Base-by-base conservation (phyloP, 2,329 filamentous ascomycete species). In the Fusarium clavum region DNA sequence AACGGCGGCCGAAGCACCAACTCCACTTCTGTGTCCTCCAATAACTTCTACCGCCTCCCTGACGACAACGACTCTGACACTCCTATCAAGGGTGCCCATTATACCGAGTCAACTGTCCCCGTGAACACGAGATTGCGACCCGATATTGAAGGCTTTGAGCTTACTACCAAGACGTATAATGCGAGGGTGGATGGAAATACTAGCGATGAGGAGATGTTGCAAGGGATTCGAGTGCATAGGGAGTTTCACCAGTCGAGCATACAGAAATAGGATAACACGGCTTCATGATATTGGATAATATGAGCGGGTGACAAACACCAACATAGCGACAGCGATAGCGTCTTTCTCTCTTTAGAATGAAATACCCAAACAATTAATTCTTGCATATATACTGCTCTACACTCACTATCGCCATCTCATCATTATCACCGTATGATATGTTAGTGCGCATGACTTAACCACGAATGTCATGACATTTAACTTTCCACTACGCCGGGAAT, bases 141-240 rank as follows among this genome's bases (percentile, higher is more conserved):
- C 1, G 79, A 82, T 16, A 71, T 60, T 5, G 73, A 78, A 16
- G 77, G 77, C 0, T 78, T 75, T 41, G 72, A 71, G 12, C 76
- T 79, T 29, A 78, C 74, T 1, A 76, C 79, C 4, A 77, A 75
- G 29, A 79, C 75, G 9, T 79, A 74, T 49, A 75, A 77, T 45
- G 69, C 75, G 2, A 73, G 65, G n/a, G 62, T 55, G 3, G 73
- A 77, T 7, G 68, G 68, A 7, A 73, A 73, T 3, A 75, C 76
- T 27, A 75, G 75, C n/a, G 79, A 76, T 3, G 79, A 83, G 25
- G 80, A 81, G 22, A 77, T 82, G 2, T 60, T 83, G 40, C 77
- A 81, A 40, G 76, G 78, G 2, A 83, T 83, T 12, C 66, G 77
- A n/a, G 79, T 83, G 5, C 73, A 81, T 3, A 81, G 51, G 16